Base-by-base conservation (phyloP, 148 eudicot species). In the Chenopodium suecicum region DNA sequence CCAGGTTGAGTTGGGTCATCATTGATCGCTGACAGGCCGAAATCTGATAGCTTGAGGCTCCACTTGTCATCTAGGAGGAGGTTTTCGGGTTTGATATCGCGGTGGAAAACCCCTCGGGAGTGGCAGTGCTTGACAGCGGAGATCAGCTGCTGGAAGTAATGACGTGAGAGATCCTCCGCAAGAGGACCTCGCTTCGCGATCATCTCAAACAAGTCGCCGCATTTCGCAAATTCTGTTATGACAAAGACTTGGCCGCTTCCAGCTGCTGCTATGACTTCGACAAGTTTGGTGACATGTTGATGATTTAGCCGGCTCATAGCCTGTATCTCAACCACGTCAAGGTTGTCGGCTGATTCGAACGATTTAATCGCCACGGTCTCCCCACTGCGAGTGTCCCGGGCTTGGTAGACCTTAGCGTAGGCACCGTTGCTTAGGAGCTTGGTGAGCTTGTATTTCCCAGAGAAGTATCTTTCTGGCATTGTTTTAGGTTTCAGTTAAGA, bases 41-140 rank as follows among this genome's bases (percentile, higher is more conserved):
- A 94, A 69, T 94, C 98, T 0, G 98, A 85, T 11, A 94, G 85
- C 54, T 91, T 92, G 1, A 90, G 83, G 48, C 81, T 75, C 92
- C 94, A 90, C 17, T 90, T 83, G 62, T 92, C 93, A 68, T 94
- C 98, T 3, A 94, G 82, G 14, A 94, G 87, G 20, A 94, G 81
- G 47, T 94, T 94, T 78, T 94, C 98, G n/a, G 93, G 96, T 75
- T 94, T 94, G 12, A 94, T 75, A 75, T 94, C 98, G 0, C 98
- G 91, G 84, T 94, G 98, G 67, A 74, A 92, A 0, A 94, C 90
- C n/a, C 96, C 93, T 4, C 83, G 89, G 0, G 90, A 80, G 82
- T 94, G 96, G 65, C 96, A 94, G 85, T 89, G 89, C 0, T 85
- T 84, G 65, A 94, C 88, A 78, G 98, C 94, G 20, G 94, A 88